These are phyloP conservation scores for Papiliotrema flavescens DNA, from an alignment of 1,284 basidiomycete species.

Conservation along the genomic window DNA sequence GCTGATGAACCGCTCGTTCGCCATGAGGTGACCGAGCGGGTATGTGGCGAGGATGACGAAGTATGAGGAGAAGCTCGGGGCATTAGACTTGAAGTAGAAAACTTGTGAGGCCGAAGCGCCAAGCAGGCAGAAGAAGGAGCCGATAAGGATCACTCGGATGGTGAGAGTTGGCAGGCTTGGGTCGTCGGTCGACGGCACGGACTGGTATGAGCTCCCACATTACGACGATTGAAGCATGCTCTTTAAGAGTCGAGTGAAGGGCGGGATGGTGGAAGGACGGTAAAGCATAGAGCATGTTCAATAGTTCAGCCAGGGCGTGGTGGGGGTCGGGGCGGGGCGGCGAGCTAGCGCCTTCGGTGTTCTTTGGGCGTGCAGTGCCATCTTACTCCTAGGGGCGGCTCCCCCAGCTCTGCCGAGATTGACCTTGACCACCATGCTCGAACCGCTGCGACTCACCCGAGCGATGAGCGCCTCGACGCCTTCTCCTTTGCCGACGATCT, in stretches of 20 bases:
- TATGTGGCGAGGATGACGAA: slow-evolving; percentile 55
- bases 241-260: no score
- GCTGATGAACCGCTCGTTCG: slow-evolving; percentile 34
- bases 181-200: slow-evolving; percentile 56
- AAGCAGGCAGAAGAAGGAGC: slow-evolving; percentile 53
- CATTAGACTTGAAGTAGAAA: slow-evolving; percentile 53
- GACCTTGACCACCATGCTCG: not conserved
- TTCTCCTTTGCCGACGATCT: slow-evolving; percentile 32
- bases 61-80: slow-evolving; percentile 54
- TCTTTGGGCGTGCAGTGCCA: no score
- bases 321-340: no score
- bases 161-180: slow-evolving; percentile 54
- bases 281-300: no score
- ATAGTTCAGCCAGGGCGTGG: no score
- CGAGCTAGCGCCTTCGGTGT: no score
- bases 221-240: no score
- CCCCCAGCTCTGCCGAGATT: no score
- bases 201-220: slow-evolving; percentile 24
- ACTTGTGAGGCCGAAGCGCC: slow-evolving; percentile 53
- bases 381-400: no score
- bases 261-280: no score
- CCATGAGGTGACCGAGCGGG: slow-evolving; percentile 49
- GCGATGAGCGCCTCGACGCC: slow-evolving; percentile 39
- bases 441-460: slow-evolving; percentile 18
- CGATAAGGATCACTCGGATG: slow-evolving; percentile 53